Percentiles rank a stretch among this genome's conserved stretches.
These are phyloP conservation scores for Amorphotheca resinae DNA, from an alignment of 495 filamentous ascomycete species.

Conservation along the genomic window DNA sequence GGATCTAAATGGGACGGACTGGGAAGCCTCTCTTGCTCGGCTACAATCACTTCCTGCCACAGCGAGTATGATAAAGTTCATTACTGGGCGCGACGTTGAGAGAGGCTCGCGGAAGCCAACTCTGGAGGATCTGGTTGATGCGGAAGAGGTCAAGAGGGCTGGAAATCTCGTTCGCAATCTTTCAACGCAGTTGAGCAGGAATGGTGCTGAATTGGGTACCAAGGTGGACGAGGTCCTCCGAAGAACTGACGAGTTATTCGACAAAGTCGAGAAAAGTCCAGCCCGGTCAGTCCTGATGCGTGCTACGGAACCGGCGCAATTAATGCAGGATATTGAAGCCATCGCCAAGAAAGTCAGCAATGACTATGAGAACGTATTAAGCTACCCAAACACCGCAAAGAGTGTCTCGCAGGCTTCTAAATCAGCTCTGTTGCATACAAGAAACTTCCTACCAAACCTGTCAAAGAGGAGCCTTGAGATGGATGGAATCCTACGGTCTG, in stretches of 20 bases:
- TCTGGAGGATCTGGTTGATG: conserved; percentile 61
- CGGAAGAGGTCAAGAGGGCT: conserved; percentile 51
- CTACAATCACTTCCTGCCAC: conserved; percentile 48
- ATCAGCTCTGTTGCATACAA: conserved; percentile 74
- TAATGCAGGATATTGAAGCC: conserved; percentile 77
- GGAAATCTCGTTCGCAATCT: conserved; percentile 36
- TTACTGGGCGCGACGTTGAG: conserved; percentile 33
- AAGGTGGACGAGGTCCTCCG: conserved; percentile 31
- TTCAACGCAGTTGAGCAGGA: conserved; percentile 32
- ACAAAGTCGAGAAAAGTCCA: conserved; percentile 32
- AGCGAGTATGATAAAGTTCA: conserved; percentile 37
- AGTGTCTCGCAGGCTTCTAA: conserved; percentile 72
- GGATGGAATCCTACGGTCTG: conserved; percentile 55
- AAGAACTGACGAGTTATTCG: conserved; percentile 34
- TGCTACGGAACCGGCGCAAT: conserved; percentile 29
- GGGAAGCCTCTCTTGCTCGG: conserved; percentile 53
- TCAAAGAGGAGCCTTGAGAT: conserved; percentile 60
- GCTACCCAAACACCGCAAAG: conserved; percentile 53
- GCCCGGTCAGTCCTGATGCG: conserved; percentile 27
- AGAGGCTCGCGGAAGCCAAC: conserved; percentile 36
- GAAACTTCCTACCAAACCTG: conserved; percentile 75
- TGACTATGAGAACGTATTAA: conserved; percentile 70
- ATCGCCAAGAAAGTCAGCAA: conserved; percentile 74
- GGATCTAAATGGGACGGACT: conserved; percentile 45
- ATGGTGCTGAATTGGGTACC: conserved; percentile 34